These are phyloP conservation scores for Metschnikowia proteae DNA, from an alignment of 805 yeast species.

Conservation along the genomic window DNA sequence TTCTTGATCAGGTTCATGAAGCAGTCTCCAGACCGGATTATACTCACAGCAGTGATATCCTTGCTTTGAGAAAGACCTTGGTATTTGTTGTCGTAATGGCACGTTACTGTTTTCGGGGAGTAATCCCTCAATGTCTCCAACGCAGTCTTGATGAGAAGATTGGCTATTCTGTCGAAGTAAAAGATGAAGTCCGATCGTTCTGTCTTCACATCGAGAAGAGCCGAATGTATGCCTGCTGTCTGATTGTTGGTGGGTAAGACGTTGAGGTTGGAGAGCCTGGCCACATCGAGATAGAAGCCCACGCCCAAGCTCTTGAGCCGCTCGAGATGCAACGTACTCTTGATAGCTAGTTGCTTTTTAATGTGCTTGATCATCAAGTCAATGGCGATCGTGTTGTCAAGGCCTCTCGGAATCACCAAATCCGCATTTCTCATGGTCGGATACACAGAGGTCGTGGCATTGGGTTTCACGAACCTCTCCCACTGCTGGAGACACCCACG, in stretches of 20 bases:
- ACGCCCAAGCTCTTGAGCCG: slow-evolving; percentile 58
- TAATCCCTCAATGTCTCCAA: slow-evolving; percentile 49
- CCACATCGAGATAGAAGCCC: slow-evolving; percentile 29
- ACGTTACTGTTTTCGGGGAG: slow-evolving; percentile 27
- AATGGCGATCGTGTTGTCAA: slow-evolving; percentile 78
- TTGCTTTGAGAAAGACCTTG: slow-evolving; percentile 45
- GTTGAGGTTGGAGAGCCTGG: slow-evolving; percentile 28
- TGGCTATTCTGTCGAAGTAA: slow-evolving; percentile 79
- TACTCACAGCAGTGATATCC: slow-evolving; percentile 65
- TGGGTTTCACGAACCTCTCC: slow-evolving; percentile 89
- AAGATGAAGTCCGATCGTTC: slow-evolving; percentile 76
- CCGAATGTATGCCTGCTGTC: slow-evolving; percentile 65
- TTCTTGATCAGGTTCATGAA: slow-evolving; percentile 75
- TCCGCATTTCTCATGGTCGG: slow-evolving; percentile 82
- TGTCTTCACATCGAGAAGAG: slow-evolving; percentile 54
- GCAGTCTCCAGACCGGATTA: slow-evolving; percentile 90
- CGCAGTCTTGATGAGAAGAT: slow-evolving; percentile 64
- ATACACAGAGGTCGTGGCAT: slow-evolving; percentile 68
- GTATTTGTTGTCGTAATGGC: slow-evolving; percentile 21
- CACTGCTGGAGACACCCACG: slow-evolving; percentile 83
- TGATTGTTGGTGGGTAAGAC: slow-evolving; percentile 58
- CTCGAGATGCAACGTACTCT: slow-evolving; percentile 64
- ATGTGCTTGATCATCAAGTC: slow-evolving; percentile 77
- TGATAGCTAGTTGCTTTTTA: slow-evolving; percentile 60
- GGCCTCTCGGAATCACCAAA: slow-evolving; percentile 85